Conservation (phyloP, 257 asterid genomes). For the Solanum rostratum region DNA sequence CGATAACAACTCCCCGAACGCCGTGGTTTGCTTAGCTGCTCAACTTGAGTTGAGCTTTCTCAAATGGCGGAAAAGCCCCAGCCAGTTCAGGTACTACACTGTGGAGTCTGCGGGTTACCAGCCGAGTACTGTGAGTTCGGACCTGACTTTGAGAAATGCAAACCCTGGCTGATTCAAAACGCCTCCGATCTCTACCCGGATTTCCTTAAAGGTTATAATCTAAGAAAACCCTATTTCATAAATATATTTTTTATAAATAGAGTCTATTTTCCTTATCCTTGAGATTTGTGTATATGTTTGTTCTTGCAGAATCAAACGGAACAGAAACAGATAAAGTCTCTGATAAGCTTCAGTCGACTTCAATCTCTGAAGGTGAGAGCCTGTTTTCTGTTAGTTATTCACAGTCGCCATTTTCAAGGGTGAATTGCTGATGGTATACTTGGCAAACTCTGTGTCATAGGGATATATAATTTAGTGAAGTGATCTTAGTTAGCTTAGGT, state of each 20-base stretch:
- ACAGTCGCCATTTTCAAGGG: neutral
- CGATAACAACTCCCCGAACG: neutral
- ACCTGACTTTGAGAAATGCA: conserved; percentile 84
- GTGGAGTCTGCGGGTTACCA: conserved; percentile 83
- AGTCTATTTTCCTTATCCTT: neutral
- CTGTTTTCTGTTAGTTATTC: neutral
- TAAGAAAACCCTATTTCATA: neutral
- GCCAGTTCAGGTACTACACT: conserved; percentile 58
- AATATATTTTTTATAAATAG: neutral
- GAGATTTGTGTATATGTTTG: neutral
- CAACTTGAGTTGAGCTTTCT: neutral
- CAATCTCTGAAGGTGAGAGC: conserved; percentile 49
- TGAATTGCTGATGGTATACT: neutral
- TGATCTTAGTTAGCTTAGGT: neutral
- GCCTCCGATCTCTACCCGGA: conserved; percentile 74
- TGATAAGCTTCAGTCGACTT: conserved; percentile 75
- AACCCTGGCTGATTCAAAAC: conserved; percentile 84
- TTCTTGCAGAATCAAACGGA: conserved; percentile 40
- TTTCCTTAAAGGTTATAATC: conserved; percentile 56
- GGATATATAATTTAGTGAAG: neutral
- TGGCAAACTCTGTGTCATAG: neutral
- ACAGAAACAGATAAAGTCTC: conserved; percentile 57
- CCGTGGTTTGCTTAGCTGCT: neutral
- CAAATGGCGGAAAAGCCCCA: conserved; percentile 80
- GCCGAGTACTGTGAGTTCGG: conserved; percentile 95